Base-by-base conservation (phyloP, 805 yeast species). In the Monosporozyma yasuniensis region DNA sequence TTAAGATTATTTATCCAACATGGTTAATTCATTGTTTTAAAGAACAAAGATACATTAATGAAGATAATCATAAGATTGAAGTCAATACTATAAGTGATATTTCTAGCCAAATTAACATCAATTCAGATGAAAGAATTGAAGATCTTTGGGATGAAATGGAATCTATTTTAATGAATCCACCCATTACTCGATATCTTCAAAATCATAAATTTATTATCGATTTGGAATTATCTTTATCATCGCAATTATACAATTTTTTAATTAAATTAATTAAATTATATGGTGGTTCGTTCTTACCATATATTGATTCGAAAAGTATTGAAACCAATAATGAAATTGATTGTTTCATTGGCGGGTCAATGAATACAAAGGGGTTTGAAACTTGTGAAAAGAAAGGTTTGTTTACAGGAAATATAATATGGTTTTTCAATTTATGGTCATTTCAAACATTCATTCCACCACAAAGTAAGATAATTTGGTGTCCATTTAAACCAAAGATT, bases 1-100 rank as follows among this genome's bases (percentile, higher is more conserved):
- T 84, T 34, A 72, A 76, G 46, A 74, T 82, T 14, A 93, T 90
- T 3, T 70, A 76, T 3, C 95, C 96, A 0, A 78, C 80, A 19
- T 91, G 96, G 96, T 66, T 90, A 12, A 81, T 82, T 47, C 84
- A 78, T 51, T 83, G 90, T 60, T 70, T 86, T 53, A 78, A 75
- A 48, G 61, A 73, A 37, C 72, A 80, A 25, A 63, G 71, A 44
- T 72, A 67, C 47, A 63, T 84, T 10, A 77, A 76, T 48, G 90
- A 79, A 48, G 51, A 61, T 0, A 75, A 76, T 1, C 86, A 83
- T 60, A 56, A 75, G 16, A 63, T 83, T n/a, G 16, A 46, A 39
- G 11, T 51, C 49, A 6, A 43, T 14, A 39, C 25, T 19, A 8
- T 6, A n/a, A 27, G 25, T 47, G 53, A 54, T 22, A 47, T 49